Evolutionary conservation across 2,329 filamentous ascomycete species (phyloP), one percentile per base, ranked within the genome.

Genomic region (Diaporthe vaccinii): DNA sequence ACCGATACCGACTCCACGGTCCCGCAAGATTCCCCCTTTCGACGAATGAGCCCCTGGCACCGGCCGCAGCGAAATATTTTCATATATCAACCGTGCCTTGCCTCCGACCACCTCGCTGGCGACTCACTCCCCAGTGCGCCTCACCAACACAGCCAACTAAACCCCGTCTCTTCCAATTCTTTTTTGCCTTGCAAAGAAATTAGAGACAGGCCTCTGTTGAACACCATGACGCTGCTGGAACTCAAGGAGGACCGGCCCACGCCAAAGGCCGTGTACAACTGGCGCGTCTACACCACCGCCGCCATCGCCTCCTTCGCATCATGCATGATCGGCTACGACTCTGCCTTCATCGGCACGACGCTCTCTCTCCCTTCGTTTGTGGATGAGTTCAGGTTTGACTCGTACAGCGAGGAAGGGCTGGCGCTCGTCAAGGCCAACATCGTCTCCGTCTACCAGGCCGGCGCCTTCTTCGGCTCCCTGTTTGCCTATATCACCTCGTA

Each of bases 381-480:
- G 59, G 80, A 86, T 1, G 94, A 96, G 81, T 96, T 96, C 82
- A 79, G 86, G 20, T 92, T 95, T 79, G 85, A 82, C 3, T 80
- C 83, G 3, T 89, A 92, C 84, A 83, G 81, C 6, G 72, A 81
- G 0, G 73, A 79, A 4, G 80, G 89, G n/a, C 84, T 91, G 36
- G 88, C 91, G 41, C 83, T 93, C 5, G 85, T 93, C 65, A 92
- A 91, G 80, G 87, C 92, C 79, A 96, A 96, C 82, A 95, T 96
- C 76, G 94, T 95, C 70, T 95, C 93, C 36, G 90, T 93, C 72
- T 96, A 95, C 85, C 94, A 96, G 83, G 94, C 94, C 14, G 94
- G 94, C 75, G 94, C 94, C 76, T 96, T 97, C 85, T 96, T 96
- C 79, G 94, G 94, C 69, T 91, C 92, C n/a, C 84, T 95, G 55